A percentile compares a stretch with the other conserved stretches of the same genome.
These are phyloP conservation scores for Mallotus repandus DNA, from an alignment of 441 rosid species.

Conservation along the genomic window DNA sequence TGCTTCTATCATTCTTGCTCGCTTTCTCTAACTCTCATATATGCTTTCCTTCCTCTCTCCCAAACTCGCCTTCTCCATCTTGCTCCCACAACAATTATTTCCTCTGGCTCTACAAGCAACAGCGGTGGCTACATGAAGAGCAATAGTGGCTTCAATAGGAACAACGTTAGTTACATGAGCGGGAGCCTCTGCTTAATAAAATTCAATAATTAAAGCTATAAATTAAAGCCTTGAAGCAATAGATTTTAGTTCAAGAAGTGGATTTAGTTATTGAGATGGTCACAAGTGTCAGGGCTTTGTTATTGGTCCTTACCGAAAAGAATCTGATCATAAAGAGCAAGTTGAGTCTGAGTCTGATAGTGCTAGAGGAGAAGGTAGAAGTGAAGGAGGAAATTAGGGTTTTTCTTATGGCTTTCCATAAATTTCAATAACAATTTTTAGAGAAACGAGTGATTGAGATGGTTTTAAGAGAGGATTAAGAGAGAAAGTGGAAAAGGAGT, in stretches of 20 bases:
- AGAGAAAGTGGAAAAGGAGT: too few species aligned
- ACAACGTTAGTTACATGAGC: conserved; percentile 70
- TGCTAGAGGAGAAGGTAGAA: conserved; percentile 45
- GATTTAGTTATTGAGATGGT: conserved; percentile 38
- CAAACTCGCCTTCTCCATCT: conserved; percentile 1
- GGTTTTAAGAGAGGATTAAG: too few species aligned
- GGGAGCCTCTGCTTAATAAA: conserved; percentile 55
- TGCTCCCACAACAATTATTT: conserved; percentile 37
- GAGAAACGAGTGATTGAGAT: too few species aligned
- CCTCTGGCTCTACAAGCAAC: conserved; percentile 85
- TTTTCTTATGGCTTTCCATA: background rate
- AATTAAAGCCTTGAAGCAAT: conserved; percentile 48
- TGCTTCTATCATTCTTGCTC: too few species aligned
- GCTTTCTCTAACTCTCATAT: conserved; percentile 25
- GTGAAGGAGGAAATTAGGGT: conserved; percentile 32
- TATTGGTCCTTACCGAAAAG: conserved; percentile 63
- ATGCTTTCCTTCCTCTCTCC: conserved; percentile 31
- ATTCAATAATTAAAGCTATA: conserved; percentile 59
- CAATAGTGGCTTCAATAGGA: conserved; percentile 87
- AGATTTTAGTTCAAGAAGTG: conserved; percentile 33
- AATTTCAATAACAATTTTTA: too few species aligned
- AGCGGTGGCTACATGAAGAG: conserved; percentile 91
- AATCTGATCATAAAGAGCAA: too few species aligned
- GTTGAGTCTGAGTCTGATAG: conserved; percentile 34
- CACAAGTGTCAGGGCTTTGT: conserved; percentile 42